These are phyloP conservation scores for Aethionema arabicum DNA, from an alignment of 345 rosid species.

Conservation along the genomic window DNA sequence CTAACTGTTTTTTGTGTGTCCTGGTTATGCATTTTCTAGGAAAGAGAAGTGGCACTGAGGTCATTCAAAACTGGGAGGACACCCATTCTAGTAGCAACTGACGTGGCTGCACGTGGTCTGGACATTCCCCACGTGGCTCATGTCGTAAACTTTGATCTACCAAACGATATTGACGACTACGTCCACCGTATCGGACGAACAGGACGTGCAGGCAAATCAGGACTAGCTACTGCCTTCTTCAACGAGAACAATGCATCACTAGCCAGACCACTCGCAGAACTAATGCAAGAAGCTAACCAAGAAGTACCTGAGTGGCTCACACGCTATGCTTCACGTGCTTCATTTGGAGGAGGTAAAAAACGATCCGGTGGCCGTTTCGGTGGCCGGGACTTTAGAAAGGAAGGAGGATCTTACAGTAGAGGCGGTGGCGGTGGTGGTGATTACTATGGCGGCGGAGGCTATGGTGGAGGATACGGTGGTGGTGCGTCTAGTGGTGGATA, in stretches of 20 bases:
- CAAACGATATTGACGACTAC: conserved; percentile 94
- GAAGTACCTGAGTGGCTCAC: conserved; percentile 98
- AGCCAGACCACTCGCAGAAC: conserved; percentile 72
- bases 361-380: conserved; percentile 86
- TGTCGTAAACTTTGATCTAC: conserved; percentile 95
- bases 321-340: conserved; percentile 71
- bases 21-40: conserved; percentile 48
- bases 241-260: conserved; percentile 67
- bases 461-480: conserved; percentile 35
- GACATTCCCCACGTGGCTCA: conserved; percentile 96
- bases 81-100: conserved; percentile 97
- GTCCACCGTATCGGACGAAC: conserved; percentile 97
- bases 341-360: conserved; percentile 57
- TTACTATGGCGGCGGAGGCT: conserved; percentile 39
- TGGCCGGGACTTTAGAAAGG: conserved; percentile 85
- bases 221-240: conserved; percentile 95
- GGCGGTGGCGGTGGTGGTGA: conserved; percentile 57
- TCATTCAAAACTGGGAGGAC: conserved; percentile 89
- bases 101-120: conserved; percentile 83
- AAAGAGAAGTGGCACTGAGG: conserved; percentile 87
- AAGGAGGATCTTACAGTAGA: conserved; percentile 50
- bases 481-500: conserved; percentile 23
- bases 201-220: conserved; percentile 94
- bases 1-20: conserved; percentile 11
- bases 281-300: conserved; percentile 94